Percentiles rank a stretch among this genome's conserved stretches.
phyloP scores from a whole-genome alignment of 2,329 filamentous ascomycete genomes.

The Ceratocystis harringtonii region DNA sequence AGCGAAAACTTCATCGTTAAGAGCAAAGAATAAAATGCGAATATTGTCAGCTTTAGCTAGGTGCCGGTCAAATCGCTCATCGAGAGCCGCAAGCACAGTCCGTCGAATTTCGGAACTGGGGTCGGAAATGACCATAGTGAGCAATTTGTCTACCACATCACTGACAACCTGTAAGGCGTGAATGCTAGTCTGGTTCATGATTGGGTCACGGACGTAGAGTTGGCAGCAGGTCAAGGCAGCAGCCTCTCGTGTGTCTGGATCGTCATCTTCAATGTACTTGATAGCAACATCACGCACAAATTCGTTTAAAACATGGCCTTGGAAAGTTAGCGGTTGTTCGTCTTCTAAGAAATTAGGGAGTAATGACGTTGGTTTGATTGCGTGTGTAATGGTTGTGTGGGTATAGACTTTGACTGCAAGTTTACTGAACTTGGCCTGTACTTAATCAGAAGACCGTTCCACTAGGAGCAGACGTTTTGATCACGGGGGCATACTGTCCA shows the following conservation, averaged over 20 bases:
- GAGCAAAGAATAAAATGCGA: conserved; percentile 79
- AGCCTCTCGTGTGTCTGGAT: conserved; percentile 81
- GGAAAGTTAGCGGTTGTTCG: conserved; percentile 9
- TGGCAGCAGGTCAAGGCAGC: conserved; percentile 95
- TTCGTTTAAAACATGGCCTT: conserved; percentile 81
- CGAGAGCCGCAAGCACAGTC: conserved; percentile 77
- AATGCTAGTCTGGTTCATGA: conserved; percentile 93
- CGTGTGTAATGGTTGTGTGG: background rate
- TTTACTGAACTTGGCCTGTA: background rate
- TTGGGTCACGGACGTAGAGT: conserved; percentile 89
- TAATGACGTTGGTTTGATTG: conserved; percentile 10
- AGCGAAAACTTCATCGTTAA: conserved; percentile 86
- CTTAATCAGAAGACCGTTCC: background rate
- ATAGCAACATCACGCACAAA: conserved; percentile 97
- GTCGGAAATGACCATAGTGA: conserved; percentile 90
- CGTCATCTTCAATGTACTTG: conserved; percentile 94
- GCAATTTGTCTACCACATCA: conserved; percentile 90
- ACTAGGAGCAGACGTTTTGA: conserved; percentile 2
- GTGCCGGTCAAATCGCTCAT: conserved; percentile 87
- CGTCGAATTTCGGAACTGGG: conserved; percentile 75
- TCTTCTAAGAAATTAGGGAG: background rate
- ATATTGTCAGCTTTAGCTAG: conserved; percentile 97
- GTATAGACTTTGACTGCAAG: background rate
- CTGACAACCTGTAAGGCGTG: conserved; percentile 95
- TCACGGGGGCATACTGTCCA: conserved; percentile 17